Percentiles rank a stretch among this genome's conserved stretches.
These are phyloP conservation scores for Penicillium sp. DNA, from an alignment of 2,329 filamentous ascomycete species.

Conservation along the genomic window DNA sequence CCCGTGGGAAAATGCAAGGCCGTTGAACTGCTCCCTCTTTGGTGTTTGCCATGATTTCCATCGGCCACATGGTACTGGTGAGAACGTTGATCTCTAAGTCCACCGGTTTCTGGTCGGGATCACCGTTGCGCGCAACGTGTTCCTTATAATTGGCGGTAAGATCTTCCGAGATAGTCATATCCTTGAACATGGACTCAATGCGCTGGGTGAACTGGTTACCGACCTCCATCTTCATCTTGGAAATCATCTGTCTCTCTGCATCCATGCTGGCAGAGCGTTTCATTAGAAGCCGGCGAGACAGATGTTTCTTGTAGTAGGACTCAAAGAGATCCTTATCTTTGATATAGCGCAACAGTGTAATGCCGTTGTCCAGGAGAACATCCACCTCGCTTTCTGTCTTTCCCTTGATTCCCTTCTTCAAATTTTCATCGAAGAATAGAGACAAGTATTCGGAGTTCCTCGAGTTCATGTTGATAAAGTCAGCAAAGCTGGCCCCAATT, in stretches of 20 bases:
- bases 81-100: conserved; percentile 83
- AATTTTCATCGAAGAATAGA: conserved; percentile 92
- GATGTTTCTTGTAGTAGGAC: conserved; percentile 95
- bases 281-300: conserved; percentile 81
- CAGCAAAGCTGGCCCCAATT: conserved; percentile 80
- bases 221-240: conserved; percentile 93
- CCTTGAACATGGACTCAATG: conserved; percentile 96
- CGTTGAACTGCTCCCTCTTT: conserved; percentile 50
- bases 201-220: conserved; percentile 92
- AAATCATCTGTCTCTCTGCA: conserved; percentile 92
- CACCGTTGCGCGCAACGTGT: conserved; percentile 61
- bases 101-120: conserved; percentile 60
- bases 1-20: conserved; percentile 68
- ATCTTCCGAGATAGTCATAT: conserved; percentile 85
- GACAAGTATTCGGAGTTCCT: conserved; percentile 91
- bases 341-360: conserved; percentile 81
- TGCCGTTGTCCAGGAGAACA: conserved; percentile 79
- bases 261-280: conserved; percentile 88
- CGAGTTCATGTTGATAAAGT: conserved; percentile 89
- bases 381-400: conserved; percentile 90
- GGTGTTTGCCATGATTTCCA: conserved; percentile 72
- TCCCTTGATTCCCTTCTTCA: conserved; percentile 89
- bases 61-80: conserved; percentile 92
- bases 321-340: conserved; percentile 94
- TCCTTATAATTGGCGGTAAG: conserved; percentile 74